Evolutionary conservation across 495 filamentous ascomycete genomes (phyloP), one percentile per base, ranked within the genome.

Genomic region (Penicillium lividum): DNA sequence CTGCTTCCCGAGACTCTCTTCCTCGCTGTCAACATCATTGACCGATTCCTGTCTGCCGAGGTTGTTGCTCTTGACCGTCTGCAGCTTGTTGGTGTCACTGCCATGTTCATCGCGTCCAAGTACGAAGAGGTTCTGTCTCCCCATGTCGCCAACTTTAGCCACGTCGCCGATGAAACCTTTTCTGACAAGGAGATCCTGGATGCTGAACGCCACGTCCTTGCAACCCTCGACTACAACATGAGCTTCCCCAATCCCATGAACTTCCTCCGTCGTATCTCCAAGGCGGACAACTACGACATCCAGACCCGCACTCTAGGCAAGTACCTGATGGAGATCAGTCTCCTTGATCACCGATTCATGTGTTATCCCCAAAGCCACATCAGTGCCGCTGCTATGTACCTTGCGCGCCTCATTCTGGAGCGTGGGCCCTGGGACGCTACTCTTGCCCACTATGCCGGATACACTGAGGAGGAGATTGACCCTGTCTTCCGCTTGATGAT

Each of bases 241-340:
- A 97, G 93, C 79, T 98, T 95, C 67, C 94, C 94, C 31, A 98
- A 98, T 73, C 94, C 94, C 8, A 98, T 98, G 94, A 97, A 98
- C 82, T 98, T 98, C 78, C 84, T 98, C 52, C 89, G 94, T 34
- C 88, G 95, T 57, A 98, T 98, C 73, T 97, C 93, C 43, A 98
- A 98, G 78, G 94, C 94, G 56, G 95, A 98, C 74, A 91, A 92
- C 73, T 98, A 98, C 74, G 92, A 98, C 68, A 96, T 97, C 61
- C 90, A 97, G 73, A 96, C 93, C 36, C 89, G 94, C 61, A 98
- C 94, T 27, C 82, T 98, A 31, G 94, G 90, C 63, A 98, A 98
- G 77, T 98, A 97, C 73, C 82, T 98, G n/a, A 90, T 96, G 82
- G 94, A 98, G 78, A 97, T 98, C 68, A 93, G 91, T 71, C 81